Evolutionary conservation across 805 yeast species (phyloP).

Genomic region (Candida easanensis): DNA sequence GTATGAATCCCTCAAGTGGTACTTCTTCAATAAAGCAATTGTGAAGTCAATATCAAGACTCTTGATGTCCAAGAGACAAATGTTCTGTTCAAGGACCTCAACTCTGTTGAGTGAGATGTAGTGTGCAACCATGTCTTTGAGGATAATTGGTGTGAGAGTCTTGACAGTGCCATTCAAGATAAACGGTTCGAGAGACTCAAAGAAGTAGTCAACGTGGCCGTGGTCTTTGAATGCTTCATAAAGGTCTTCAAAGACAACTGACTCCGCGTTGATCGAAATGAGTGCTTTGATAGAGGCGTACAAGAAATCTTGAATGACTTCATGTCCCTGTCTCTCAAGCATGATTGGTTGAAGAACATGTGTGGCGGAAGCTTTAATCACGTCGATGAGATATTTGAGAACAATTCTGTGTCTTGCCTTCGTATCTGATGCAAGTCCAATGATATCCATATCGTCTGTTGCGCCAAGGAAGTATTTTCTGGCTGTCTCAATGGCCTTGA

Average conservation of each 20-base stretch:
- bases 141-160: conserved; percentile 57
- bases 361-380: conserved; percentile 39
- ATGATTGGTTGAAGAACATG: conserved; percentile 18
- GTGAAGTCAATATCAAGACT: conserved; percentile 79
- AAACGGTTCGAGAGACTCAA: conserved; percentile 49
- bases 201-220: conserved; percentile 38
- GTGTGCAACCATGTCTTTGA: conserved; percentile 57
- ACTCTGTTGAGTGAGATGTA: conserved; percentile 42
- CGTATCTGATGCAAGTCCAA: conserved; percentile 54
- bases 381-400: conserved; percentile 50
- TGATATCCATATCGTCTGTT: conserved; percentile 42
- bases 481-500: conserved; percentile 56
- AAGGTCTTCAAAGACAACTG: conserved; percentile 40
- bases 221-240: conserved; percentile 39
- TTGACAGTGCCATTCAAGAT: conserved; percentile 45
- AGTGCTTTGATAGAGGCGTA: conserved; percentile 39
- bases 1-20: conserved; percentile 58
- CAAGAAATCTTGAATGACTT: conserved; percentile 32
- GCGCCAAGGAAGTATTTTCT: conserved; percentile 48
- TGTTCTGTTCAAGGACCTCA: conserved; percentile 57
- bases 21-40: conserved; percentile 53
- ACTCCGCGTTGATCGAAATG: conserved; percentile 34
- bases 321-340: conserved; percentile 17
- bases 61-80: conserved; percentile 65
- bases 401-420: conserved; percentile 46